A percentile compares a stretch with the other conserved stretches of the same genome.
Conservation (phyloP, 2,329 filamentous ascomycete genomes). For the Diaporthe citrichinensis region DNA sequence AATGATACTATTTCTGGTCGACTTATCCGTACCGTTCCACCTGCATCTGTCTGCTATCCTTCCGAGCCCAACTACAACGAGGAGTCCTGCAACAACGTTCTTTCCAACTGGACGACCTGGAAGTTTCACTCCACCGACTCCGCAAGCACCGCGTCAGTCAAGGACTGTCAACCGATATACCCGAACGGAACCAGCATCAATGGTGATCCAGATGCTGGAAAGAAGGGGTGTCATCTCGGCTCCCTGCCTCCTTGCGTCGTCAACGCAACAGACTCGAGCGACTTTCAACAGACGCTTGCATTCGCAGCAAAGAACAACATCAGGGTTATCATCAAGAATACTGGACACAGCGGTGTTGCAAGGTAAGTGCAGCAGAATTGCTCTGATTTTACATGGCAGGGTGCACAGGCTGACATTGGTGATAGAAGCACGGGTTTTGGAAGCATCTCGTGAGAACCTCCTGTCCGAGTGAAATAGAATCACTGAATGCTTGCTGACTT, state of each 20-base stretch:
- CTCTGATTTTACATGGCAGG: background rate
- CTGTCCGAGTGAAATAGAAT: background rate
- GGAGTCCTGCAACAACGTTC: background rate
- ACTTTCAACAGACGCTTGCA: background rate
- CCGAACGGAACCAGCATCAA: background rate
- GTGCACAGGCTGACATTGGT: background rate
- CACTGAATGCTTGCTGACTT: background rate
- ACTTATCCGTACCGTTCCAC: background rate
- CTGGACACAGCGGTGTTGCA: background rate
- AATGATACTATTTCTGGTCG: background rate
- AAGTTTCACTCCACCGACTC: background rate
- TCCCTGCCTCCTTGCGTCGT: background rate
- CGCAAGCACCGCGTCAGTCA: background rate
- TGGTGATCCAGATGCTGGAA: background rate
- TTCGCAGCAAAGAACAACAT: background rate
- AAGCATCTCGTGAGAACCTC: background rate
- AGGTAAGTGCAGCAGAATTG: background rate
- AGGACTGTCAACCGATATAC: background rate
- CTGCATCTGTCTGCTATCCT: background rate
- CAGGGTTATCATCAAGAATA: background rate
- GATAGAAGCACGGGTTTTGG: background rate
- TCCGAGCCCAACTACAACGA: background rate
- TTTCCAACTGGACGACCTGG: background rate
- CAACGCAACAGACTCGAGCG: background rate
- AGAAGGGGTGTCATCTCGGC: background rate